Percentiles rank a stretch among this genome's conserved stretches.
These are phyloP conservation scores for Setomelanomma holmii DNA, from an alignment of 2,329 filamentous ascomycete species.

Conservation along the genomic window DNA sequence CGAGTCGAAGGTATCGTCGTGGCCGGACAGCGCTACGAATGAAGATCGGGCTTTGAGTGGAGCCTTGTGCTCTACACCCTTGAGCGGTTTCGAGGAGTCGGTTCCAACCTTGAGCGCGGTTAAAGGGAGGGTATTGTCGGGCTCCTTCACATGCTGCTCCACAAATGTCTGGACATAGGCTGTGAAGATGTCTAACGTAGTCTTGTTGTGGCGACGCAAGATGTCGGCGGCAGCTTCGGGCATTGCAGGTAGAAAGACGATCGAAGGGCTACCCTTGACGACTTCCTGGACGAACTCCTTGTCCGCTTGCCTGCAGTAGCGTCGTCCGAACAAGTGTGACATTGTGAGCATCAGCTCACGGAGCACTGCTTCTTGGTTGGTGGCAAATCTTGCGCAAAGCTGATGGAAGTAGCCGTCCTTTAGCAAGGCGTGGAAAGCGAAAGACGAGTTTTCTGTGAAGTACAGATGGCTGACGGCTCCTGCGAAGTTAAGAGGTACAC, in stretches of 20 bases:
- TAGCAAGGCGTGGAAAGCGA: constrained; percentile 78
- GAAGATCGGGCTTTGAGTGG: constrained; percentile 65
- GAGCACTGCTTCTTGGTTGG: constrained; percentile 58
- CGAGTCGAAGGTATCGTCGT: constrained; percentile 67
- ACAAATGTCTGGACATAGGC: constrained; percentile 74
- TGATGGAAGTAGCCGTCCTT: constrained; percentile 73
- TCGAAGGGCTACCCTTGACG: constrained; percentile 66
- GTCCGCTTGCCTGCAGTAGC: constrained; percentile 57
- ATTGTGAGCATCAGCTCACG: constrained; percentile 72
- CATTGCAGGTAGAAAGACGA: constrained; percentile 70
- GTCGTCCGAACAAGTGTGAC: constrained; percentile 73
- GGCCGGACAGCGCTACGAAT: constrained; percentile 75
- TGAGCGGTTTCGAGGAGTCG: constrained; percentile 23
- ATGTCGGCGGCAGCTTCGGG: constrained; percentile 64
- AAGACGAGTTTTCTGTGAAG: constrained; percentile 76
- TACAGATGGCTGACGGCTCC: constrained; percentile 75
- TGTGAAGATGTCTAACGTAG: constrained; percentile 71
- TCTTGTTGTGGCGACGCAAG: constrained; percentile 67
- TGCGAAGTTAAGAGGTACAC: constrained; percentile 75
- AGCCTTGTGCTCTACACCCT: constrained; percentile 36
- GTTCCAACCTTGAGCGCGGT: constrained; percentile 59
- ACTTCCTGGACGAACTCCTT: constrained; percentile 56
- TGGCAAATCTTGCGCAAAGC: constrained; percentile 66
- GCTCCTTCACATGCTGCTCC: constrained; percentile 64
- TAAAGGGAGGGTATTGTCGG: constrained; percentile 66